These are phyloP conservation scores for Zopfochytrium polystomum DNA, from an alignment of 371 early-diverging fungal species.

Conservation along the genomic window DNA sequence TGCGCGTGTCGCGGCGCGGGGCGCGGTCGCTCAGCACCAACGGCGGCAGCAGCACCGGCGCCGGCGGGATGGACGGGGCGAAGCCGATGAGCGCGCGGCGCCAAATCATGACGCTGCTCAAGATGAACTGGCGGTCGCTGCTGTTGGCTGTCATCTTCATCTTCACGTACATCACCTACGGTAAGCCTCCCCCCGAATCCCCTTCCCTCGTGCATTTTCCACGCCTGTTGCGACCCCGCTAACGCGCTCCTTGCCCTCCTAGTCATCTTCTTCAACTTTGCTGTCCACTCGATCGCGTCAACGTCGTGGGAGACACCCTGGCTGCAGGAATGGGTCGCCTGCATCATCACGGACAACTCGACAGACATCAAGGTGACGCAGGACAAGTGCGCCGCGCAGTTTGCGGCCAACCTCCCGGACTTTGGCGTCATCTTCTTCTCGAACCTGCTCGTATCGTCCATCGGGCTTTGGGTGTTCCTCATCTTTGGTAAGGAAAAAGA, in stretches of 20 bases:
- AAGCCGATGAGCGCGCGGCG: constrained; percentile 31
- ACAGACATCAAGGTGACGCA: constrained; percentile 31
- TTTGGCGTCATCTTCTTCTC: constrained; percentile 58
- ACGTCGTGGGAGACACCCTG: constrained; percentile 26
- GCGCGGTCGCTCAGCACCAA: no score
- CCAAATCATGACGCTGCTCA: constrained; percentile 60
- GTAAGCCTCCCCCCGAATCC: no score
- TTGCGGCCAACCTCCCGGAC: constrained; percentile 49
- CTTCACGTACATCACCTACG: constrained; percentile 34
- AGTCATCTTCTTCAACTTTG: constrained; percentile 50
- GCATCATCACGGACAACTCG: constrained; percentile 37
- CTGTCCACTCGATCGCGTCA: constrained; percentile 16
- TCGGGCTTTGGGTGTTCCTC: constrained; percentile 58
- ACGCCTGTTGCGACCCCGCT: background rate
- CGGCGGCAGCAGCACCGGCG: constrained; percentile 2
- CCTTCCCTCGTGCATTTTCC: no score
- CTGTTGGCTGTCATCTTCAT: constrained; percentile 55
- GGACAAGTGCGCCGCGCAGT: constrained; percentile 36
- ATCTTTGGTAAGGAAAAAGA: no score
- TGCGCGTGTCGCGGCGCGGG: constrained; percentile 28
- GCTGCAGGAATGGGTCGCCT: constrained; percentile 47
- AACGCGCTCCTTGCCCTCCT: background rate
- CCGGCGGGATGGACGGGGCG: background rate
- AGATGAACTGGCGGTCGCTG: constrained; percentile 68
- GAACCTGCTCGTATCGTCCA: constrained; percentile 54